Conservation (phyloP, 2,329 filamentous ascomycete species). For the Sphaceloma murrayae region DNA sequence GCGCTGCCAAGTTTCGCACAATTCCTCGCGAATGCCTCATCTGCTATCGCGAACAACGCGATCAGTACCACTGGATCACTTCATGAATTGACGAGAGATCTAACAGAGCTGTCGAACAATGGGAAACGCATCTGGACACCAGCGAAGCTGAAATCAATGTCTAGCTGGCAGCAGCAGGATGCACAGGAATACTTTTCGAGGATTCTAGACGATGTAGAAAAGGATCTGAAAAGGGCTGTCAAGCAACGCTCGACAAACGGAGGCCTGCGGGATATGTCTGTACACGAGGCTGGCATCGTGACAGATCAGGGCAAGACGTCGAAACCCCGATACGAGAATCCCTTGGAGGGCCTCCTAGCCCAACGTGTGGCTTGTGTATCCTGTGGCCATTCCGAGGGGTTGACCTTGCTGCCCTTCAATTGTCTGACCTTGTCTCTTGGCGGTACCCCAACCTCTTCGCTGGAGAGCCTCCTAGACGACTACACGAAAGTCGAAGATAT, state of each 20-base stretch:
- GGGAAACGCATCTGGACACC: conserved; percentile 76
- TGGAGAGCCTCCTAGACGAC: conserved; percentile 71
- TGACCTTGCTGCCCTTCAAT: conserved; percentile 88
- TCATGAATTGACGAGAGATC: conserved; percentile 55
- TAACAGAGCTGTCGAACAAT: conserved; percentile 61
- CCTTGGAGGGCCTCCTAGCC: conserved; percentile 76
- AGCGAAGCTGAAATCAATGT: conserved; percentile 75
- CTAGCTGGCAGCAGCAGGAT: conserved; percentile 92
- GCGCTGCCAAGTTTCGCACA: conserved; percentile 57
- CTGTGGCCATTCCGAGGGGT: conserved; percentile 78
- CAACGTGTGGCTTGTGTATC: conserved; percentile 79
- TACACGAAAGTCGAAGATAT: conserved; percentile 81
- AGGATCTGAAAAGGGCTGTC: conserved; percentile 33
- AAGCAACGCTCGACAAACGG: too few relatives aligned
- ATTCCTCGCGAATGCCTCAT: conserved; percentile 20
- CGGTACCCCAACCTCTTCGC: conserved; percentile 52
- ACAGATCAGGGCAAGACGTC: conserved; percentile 15
- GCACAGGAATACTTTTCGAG: conserved; percentile 96
- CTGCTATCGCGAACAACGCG: conserved; percentile 28
- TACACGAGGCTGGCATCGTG: too few relatives aligned
- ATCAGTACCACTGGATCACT: conserved; percentile 45
- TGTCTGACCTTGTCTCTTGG: conserved; percentile 81
- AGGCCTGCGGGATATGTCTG: too few relatives aligned
- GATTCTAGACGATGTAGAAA: conserved; percentile 50
- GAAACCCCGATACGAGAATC: conserved; percentile 46